Evolutionary conservation across 352 stramenopile species (phyloP), one percentile per base, ranked within the genome.

Genomic region (Thalassiosira oceanica): DNA sequence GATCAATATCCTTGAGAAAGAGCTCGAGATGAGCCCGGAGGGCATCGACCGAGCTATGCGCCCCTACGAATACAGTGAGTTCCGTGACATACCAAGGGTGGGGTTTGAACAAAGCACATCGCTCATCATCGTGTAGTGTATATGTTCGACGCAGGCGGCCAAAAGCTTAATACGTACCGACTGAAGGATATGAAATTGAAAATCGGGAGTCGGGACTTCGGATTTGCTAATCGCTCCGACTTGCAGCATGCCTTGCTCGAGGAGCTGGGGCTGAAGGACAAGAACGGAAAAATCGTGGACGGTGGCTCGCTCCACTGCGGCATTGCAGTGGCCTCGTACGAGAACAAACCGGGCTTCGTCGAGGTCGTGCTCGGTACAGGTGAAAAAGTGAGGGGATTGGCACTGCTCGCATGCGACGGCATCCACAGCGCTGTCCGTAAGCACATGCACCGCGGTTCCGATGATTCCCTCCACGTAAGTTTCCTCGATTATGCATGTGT

Each of bases 61-160:
- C 27, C 54, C 42, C 16, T 63, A 63, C 11, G 54, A 63, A 42
- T 63, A 63, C 26, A 63, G n/a, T n/a, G n/a, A n/a, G n/a, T n/a
- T n/a, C n/a, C n/a, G n/a, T n/a, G n/a, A n/a, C 15, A 37, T 37
- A 13, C 8, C 42, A 50, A 50, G 10, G 10, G 16, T 37, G 42
- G 10, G 15, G 15, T 41, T 20, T 50, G 15, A 13, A 15, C n/a
- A n/a, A n/a, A n/a, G n/a, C n/a, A 37, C 13, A 10, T 13, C 15
- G n/a, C 33, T 10, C 33, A 39, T 39, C 33, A n/a, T 39, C 33
- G n/a, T 10, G 10, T 39, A n/a, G n/a, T 48, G 41, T 18, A 20
- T 18, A 11, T 48, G 41, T 20, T n/a, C 21, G n/a, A 60, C 11
- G 31, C 33, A 35, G 20, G 27, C 21, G 50, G 50, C 3, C 45